Base-by-base conservation (phyloP, 2,329 filamentous ascomycete species). In the Ascochyta koolunga region DNA sequence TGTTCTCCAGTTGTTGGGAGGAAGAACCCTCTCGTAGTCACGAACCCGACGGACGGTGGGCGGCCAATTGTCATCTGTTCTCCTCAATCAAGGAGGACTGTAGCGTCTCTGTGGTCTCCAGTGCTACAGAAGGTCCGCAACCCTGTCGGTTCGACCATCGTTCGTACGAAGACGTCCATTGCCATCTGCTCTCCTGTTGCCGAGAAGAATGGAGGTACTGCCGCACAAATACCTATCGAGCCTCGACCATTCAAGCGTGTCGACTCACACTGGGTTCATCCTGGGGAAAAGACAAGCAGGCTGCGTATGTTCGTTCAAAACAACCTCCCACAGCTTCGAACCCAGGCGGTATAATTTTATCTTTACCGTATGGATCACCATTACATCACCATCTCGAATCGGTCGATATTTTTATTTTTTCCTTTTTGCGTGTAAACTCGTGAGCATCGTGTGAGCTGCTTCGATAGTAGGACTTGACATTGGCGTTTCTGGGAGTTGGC, bases 61-160 rank as follows among this genome's bases (percentile, higher is more conserved):
- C 49, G 62, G 42, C 64, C 64, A 5, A 66, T 66, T 25, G 60
- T 66, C 33, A 59, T 66, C 25, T 63, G 61, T 47, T 66, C 63
- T 32, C 61, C 61, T 5, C 38, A 59, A 16, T 49, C 55, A 56
- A 62, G 45, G 46, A 64, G 56, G 46, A 55, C 21, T 19, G 41
- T 32, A 3, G 15, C 42, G 21, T 46, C 59, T 35, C 46, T 62
- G 42, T 65, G 62, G 51, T 51, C 62, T 5, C 57, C 62, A 15
- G 58, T 61, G 7, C 27, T 62, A 11, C 58, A 66, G 21, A 66
- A 59, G 45, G 60, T 64, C 36, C 60, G 61, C 41, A 64, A 59
- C 37, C 63, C 63, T 8, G 50, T 64, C 22, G 63, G 63, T 15
- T 60, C 60, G 35, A 60, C 63, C 11, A 63, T 65, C 39, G 51